Percentiles rank a stretch among this genome's conserved stretches.
phyloP scores from a whole-genome alignment of 2,329 filamentous ascomycete species.

The Mariannaea sp. region DNA sequence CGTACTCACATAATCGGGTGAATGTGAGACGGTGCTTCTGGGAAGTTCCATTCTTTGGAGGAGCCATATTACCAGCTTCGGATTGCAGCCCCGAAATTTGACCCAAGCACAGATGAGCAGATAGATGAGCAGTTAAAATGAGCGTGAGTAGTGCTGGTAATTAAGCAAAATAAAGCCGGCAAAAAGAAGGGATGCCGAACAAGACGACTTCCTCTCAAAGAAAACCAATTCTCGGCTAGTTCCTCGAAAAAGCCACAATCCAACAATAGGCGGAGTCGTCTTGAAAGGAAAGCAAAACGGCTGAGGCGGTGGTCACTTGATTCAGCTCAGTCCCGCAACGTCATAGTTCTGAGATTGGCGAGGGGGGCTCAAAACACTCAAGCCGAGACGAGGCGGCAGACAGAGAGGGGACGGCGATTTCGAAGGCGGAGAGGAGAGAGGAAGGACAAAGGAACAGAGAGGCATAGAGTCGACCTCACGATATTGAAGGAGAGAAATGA shows the following conservation, averaged over 20 bases:
- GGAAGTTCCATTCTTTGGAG: constrained; percentile 41
- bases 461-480: constrained; percentile 28
- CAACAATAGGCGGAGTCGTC: neutral
- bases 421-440: constrained; percentile 17
- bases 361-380: constrained; percentile 18
- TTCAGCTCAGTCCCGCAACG: constrained; percentile 37
- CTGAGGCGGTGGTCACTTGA: constrained; percentile 22
- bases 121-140: constrained; percentile 34
- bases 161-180: constrained; percentile 16
- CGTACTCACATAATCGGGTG: constrained; percentile 86
- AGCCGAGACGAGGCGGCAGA: constrained; percentile 5
- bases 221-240: constrained; percentile 2
- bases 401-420: neutral
- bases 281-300: constrained; percentile 18
- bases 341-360: constrained; percentile 32
- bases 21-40: constrained; percentile 80
- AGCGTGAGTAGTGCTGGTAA: constrained; percentile 29
- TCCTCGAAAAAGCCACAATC: constrained; percentile 12
- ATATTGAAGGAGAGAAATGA: constrained; percentile 35
- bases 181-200: constrained; percentile 24
- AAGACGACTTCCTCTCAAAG: constrained; percentile 9
- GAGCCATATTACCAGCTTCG: constrained; percentile 42
- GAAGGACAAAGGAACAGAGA: constrained; percentile 9
- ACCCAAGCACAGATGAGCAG: constrained; percentile 5
- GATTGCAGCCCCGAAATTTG: neutral